Evolutionary conservation across 2,329 filamentous ascomycete species (phyloP).

Genomic region (Hypoxylon sp.): DNA sequence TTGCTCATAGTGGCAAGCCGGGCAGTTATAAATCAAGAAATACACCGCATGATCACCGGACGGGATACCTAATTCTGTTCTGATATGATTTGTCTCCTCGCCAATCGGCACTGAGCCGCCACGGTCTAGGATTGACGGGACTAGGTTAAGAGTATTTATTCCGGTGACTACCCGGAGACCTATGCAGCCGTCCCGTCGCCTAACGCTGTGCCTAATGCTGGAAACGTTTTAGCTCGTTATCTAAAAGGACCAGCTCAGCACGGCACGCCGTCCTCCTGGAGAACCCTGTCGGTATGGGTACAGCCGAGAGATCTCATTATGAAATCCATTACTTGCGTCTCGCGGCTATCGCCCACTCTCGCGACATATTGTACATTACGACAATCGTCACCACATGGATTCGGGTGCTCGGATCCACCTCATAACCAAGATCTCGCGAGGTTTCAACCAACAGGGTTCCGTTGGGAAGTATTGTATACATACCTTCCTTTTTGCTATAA

Average conservation of each 20-base stretch:
- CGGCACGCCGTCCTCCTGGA: slow-evolving; percentile 21
- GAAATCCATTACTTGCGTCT: slow-evolving; percentile 22
- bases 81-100: neutral
- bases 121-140: slow-evolving; percentile 1
- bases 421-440: slow-evolving; percentile 38
- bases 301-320: slow-evolving; percentile 37
- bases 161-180: slow-evolving; percentile 5
- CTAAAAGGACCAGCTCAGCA: slow-evolving; percentile 8
- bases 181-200: slow-evolving; percentile 18
- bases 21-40: neutral
- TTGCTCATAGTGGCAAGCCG: neutral
- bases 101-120: slow-evolving; percentile 1
- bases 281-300: slow-evolving; percentile 37
- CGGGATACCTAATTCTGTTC: neutral
- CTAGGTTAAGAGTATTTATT: slow-evolving; percentile 6
- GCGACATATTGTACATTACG: slow-evolving; percentile 29
- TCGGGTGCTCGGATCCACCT: slow-evolving; percentile 35
- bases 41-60: neutral
- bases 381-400: slow-evolving; percentile 33
- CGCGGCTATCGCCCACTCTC: slow-evolving; percentile 24
- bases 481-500: slow-evolving; percentile 28
- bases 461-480: slow-evolving; percentile 34
- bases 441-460: slow-evolving; percentile 19
- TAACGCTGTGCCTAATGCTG: slow-evolving; percentile 20
- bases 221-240: slow-evolving; percentile 27